Conservation (phyloP, 2,329 filamentous ascomycete genomes). For the Claviceps africana region DNA sequence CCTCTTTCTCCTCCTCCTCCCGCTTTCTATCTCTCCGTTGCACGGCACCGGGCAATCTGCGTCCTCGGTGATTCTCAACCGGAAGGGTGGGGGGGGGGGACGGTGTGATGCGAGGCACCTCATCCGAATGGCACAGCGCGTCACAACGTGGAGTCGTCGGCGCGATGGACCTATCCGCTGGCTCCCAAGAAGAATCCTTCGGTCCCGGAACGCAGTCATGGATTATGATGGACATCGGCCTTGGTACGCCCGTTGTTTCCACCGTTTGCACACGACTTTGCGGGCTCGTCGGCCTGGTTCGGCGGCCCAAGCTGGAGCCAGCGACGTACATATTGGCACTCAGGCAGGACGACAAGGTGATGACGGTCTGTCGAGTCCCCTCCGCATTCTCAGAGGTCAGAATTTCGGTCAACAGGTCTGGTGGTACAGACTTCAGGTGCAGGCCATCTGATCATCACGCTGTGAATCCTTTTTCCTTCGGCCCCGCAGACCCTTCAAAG, state of each 20-base stretch:
- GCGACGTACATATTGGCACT: neutral
- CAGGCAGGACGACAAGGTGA: neutral
- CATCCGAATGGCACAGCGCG: neutral
- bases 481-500: neutral
- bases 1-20: neutral
- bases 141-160: neutral
- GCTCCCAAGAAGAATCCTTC: neutral
- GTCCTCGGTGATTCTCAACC: neutral
- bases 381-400: neutral
- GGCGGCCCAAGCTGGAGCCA: neutral
- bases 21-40: neutral
- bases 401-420: neutral
- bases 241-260: neutral
- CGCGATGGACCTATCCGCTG: neutral
- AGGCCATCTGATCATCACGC: neutral
- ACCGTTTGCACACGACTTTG: neutral
- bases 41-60: neutral
- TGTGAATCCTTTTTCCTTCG: neutral
- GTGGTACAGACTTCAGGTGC: neutral
- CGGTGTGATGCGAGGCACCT: neutral
- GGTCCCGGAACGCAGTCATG: neutral
- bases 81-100: too few species aligned
- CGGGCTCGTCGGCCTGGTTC: neutral
- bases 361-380: neutral
- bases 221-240: neutral